Percentiles rank a stretch among this genome's conserved stretches.
Evolutionary conservation across 768 basidiomycete genomes (phyloP).

Genomic region (Termitomyces sp.): DNA sequence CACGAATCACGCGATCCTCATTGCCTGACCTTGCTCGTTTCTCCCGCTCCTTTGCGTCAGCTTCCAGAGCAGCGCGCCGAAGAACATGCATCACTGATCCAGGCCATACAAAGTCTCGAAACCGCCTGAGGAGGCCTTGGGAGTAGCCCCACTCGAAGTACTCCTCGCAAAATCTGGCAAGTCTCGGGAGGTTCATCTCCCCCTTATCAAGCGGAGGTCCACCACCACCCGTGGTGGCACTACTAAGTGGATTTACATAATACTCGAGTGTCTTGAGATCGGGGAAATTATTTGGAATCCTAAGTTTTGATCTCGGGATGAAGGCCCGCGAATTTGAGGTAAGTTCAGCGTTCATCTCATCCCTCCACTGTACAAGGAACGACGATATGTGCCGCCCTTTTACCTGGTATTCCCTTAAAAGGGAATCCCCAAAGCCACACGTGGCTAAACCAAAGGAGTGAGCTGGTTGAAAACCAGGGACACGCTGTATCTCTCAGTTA

Average conservation of each 20-base stretch:
- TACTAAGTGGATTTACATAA: slow-evolving; percentile 36
- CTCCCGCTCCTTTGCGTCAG: slow-evolving; percentile 28
- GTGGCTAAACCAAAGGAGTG: slow-evolving; percentile 59
- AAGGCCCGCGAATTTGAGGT: slow-evolving; percentile 42
- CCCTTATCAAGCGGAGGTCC: slow-evolving; percentile 25
- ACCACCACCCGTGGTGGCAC: slow-evolving; percentile 27
- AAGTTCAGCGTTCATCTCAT: slow-evolving; percentile 41
- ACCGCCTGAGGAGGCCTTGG: neutral
- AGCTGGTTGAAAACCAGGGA: slow-evolving; percentile 45
- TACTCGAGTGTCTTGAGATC: slow-evolving; percentile 48
- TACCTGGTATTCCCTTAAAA: slow-evolving; percentile 28
- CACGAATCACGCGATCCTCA: neutral
- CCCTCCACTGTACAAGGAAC: slow-evolving; percentile 49
- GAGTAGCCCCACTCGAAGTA: slow-evolving; percentile 63
- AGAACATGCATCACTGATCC: slow-evolving; percentile 44
- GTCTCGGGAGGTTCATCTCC: slow-evolving; percentile 43
- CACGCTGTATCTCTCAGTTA: slow-evolving; percentile 9
- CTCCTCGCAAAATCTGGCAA: slow-evolving; percentile 60
- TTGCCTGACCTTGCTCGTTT: slow-evolving; percentile 16
- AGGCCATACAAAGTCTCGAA: neutral
- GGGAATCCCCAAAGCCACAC: slow-evolving; percentile 56
- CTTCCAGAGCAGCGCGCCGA: slow-evolving; percentile 42
- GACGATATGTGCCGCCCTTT: slow-evolving; percentile 30
- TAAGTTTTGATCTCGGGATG: slow-evolving; percentile 25
- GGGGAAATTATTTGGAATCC: slow-evolving; percentile 50